phyloP scores from a whole-genome alignment of 768 basidiomycete genomes.

The Naganishia vishniacii region DNA sequence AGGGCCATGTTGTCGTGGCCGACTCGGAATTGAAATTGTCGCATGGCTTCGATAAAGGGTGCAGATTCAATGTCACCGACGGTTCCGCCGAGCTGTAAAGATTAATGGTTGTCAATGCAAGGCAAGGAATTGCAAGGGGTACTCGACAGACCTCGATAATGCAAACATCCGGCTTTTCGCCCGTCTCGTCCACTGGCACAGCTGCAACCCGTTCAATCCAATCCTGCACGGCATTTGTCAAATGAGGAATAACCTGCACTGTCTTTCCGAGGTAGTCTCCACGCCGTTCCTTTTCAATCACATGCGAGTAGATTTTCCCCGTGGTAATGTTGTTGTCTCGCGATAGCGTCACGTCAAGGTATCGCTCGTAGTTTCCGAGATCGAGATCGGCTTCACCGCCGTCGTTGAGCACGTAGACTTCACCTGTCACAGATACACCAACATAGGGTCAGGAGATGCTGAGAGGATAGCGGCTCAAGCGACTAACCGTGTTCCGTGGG shows the following conservation, averaged over 20 bases:
- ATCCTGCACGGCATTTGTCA: slow-evolving; percentile 95
- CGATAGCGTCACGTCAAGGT: slow-evolving; percentile 87
- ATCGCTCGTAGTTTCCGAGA: slow-evolving; percentile 96
- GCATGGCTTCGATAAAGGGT: slow-evolving; percentile 96
- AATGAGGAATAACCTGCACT: slow-evolving; percentile 92
- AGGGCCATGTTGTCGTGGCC: slow-evolving; percentile 94
- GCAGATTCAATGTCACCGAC: slow-evolving; percentile 98
- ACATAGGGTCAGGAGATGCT: slow-evolving; percentile 54
- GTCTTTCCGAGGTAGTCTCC: slow-evolving; percentile 87
- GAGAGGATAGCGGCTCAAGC: too few species aligned
- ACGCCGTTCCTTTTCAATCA: slow-evolving; percentile 80
- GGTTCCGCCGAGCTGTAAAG: slow-evolving; percentile 76
- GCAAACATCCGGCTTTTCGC: slow-evolving; percentile 88
- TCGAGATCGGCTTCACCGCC: slow-evolving; percentile 98
- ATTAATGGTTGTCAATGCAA: too few species aligned
- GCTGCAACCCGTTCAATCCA: slow-evolving; percentile 95
- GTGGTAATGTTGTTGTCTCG: slow-evolving; percentile 98
- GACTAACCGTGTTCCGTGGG: slow-evolving; percentile 77
- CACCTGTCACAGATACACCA: slow-evolving; percentile 48
- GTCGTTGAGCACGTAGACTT: slow-evolving; percentile 96
- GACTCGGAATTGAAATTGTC: slow-evolving; percentile 99
- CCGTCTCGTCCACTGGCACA: slow-evolving; percentile 89
- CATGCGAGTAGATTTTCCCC: slow-evolving; percentile 92
- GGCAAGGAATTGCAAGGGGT: too few species aligned
- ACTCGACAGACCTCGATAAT: slow-evolving; percentile 74